Base-by-base conservation (phyloP, 768 basidiomycete genomes). In the Lactarius pseudohatsudake region DNA sequence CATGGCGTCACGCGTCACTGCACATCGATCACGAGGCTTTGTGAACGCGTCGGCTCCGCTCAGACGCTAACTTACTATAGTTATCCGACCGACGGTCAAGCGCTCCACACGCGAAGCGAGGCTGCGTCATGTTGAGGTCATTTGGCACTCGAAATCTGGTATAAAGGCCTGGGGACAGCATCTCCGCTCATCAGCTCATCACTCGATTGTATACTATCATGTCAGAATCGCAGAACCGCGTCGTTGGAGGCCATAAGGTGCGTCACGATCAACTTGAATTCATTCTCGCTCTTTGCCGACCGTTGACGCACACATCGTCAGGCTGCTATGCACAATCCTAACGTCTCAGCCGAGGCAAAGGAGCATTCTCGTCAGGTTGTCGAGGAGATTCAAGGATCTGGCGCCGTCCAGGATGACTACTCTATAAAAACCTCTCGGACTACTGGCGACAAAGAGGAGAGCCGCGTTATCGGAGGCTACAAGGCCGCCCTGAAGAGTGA, bases 311-410 rank as follows among this genome's bases (percentile, higher is more conserved):
- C 47, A 22, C 10, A 22, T 22, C 8, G 11, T 58, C 47, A 75
- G 74, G 74, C 75, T 7, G 72, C 71, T 20, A 59, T 76, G 59
- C 71, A 75, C 64, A 76, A 76, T 70, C 74, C 72, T 13, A 73
- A 72, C 62, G 71, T 74, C 67, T 75, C 75, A 2, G 72, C 74
- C 0, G 73, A 75, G 69, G 74, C 75, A 16, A 76, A 77, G 65
- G 75, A 76, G 57, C 72, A 73, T 57, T 73, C 74, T 4, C 73
- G 73, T 20, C 65, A 72, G 55, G 67, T 68, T 8, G 65, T 74
- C 45, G 70, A 73, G 55, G 73, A 70, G 59, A 67, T 70, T 7
- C 62, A 70, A 64, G 62, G 62, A 34, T 45, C 69, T 50, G 68
- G 66, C 26, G 59, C 38, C 26, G 62, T 64, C 22, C 61, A 67